Conservation (phyloP, 208 protist genomes). For the Crithidia sp. region DNA sequence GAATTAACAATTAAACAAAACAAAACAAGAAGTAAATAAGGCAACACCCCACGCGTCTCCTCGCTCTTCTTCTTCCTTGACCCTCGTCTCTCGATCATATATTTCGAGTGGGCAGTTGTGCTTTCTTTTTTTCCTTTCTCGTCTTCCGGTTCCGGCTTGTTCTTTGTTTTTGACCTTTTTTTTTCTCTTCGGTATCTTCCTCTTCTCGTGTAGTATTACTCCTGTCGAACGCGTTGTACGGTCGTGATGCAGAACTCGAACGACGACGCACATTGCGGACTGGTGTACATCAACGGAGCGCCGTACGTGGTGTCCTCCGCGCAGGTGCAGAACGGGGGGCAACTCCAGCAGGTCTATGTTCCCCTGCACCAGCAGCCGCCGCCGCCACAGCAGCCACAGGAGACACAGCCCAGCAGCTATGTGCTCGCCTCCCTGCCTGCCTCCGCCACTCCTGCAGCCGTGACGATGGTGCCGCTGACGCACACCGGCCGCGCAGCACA, state of each 20-base stretch:
- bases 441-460: background rate
- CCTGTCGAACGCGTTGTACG: too few species aligned
- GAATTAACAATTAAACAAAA: too few species aligned
- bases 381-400: constrained; percentile 7
- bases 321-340: background rate
- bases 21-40: too few species aligned
- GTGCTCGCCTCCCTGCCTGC: background rate
- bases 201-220: too few species aligned
- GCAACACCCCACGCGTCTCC: too few species aligned
- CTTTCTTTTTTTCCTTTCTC: background rate
- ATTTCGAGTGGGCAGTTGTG: too few species aligned
- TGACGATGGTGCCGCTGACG: background rate
- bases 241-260: background rate
- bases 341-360: constrained; percentile 2
- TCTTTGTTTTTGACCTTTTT: background rate
- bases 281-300: constrained; percentile 12
- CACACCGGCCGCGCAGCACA: background rate
- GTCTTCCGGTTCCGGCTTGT: background rate
- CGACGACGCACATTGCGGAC: background rate
- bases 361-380: background rate
- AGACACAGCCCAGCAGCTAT: background rate
- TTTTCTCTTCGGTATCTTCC: background rate
- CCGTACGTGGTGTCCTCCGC: constrained; percentile 1
- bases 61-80: too few species aligned
- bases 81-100: constrained; percentile 4